Percentiles rank a stretch among this genome's conserved stretches.
Conservation (phyloP, 495 filamentous ascomycete genomes). For the Aspergillus nidulans region DNA sequence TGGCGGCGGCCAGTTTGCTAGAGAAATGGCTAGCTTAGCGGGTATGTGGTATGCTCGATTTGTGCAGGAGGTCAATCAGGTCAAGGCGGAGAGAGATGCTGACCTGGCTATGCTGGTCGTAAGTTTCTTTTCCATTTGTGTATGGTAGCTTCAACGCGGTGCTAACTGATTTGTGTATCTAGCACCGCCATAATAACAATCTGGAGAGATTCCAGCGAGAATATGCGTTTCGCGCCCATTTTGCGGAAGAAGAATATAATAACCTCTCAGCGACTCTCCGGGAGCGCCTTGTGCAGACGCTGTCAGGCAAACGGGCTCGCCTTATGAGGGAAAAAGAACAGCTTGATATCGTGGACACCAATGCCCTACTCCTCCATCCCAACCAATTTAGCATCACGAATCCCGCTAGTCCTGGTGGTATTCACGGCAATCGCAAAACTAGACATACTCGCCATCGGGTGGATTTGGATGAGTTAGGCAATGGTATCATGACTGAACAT, state of each 20-base stretch:
- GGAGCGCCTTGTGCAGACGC: constrained; percentile 73
- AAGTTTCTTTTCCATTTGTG: constrained; percentile 27
- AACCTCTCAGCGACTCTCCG: constrained; percentile 73
- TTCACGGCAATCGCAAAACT: constrained; percentile 78
- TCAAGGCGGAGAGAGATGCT: constrained; percentile 77
- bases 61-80: constrained; percentile 77
- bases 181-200: constrained; percentile 41
- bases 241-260: constrained; percentile 77
- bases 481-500: constrained; percentile 49
- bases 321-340: constrained; percentile 85
- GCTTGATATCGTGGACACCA: constrained; percentile 82
- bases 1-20: constrained; percentile 48
- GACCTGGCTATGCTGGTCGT: constrained; percentile 73
- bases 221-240: constrained; percentile 52
- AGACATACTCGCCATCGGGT: constrained; percentile 75
- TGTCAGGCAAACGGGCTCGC: constrained; percentile 69
- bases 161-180: background rate
- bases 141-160: background rate
- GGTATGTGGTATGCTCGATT: constrained; percentile 78
- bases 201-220: constrained; percentile 40
- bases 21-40: constrained; percentile 60
- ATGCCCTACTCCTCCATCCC: constrained; percentile 83
- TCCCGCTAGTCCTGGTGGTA: constrained; percentile 71
- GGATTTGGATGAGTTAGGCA: constrained; percentile 71
- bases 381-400: constrained; percentile 86